A percentile compares a stretch with the other conserved stretches of the same genome.
These are phyloP conservation scores for Dactylellina cionopaga DNA, from an alignment of 2,329 filamentous ascomycete species.

Conservation along the genomic window DNA sequence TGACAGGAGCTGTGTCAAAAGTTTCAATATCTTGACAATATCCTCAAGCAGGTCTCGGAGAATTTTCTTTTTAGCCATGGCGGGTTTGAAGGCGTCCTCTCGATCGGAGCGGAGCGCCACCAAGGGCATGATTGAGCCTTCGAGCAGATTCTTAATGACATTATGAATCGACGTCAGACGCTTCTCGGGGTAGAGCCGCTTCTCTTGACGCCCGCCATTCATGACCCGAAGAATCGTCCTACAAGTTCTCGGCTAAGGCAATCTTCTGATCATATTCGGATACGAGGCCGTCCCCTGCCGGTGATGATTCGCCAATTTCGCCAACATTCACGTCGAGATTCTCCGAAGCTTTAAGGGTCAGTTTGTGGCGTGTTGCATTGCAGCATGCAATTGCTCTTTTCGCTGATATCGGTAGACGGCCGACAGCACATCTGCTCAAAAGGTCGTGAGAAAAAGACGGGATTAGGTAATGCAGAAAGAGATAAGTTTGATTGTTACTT, in stretches of 20 bases:
- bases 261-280: slow-evolving; percentile 73
- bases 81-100: slow-evolving; percentile 73
- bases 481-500: too few relatives aligned
- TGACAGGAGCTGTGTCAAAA: slow-evolving; percentile 80
- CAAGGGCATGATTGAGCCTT: slow-evolving; percentile 82
- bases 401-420: too few relatives aligned
- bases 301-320: slow-evolving; percentile 72
- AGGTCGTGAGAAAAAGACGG: too few relatives aligned
- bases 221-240: slow-evolving; percentile 84
- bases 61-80: slow-evolving; percentile 74
- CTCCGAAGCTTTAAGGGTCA: slow-evolving; percentile 75
- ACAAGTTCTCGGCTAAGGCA: slow-evolving; percentile 73
- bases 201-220: slow-evolving; percentile 84
- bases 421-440: too few relatives aligned
- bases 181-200: slow-evolving; percentile 89
- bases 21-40: slow-evolving; percentile 77
- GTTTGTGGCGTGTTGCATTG: too few relatives aligned
- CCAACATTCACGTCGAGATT: slow-evolving; percentile 75
- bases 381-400: too few relatives aligned
- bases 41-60: slow-evolving; percentile 75
- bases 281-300: slow-evolving; percentile 63
- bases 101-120: slow-evolving; percentile 78
- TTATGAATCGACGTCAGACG: slow-evolving; percentile 79
- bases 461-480: too few relatives aligned
- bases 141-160: slow-evolving; percentile 78